phyloP scores from a whole-genome alignment of 805 yeast genomes.

The Jamesozyma gamospora region DNA sequence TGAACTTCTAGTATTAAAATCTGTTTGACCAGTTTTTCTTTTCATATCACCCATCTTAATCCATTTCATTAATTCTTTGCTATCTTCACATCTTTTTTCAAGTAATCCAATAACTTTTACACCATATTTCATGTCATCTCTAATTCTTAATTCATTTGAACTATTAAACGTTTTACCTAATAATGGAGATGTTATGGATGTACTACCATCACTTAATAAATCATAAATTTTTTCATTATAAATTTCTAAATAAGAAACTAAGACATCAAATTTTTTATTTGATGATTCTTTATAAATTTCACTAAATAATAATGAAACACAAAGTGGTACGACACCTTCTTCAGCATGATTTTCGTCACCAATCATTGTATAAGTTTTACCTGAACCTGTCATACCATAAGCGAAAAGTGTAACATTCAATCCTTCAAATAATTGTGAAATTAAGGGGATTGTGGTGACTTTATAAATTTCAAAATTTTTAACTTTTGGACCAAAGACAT shows the following conservation, averaged over 20 bases:
- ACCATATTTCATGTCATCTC: conserved; percentile 69
- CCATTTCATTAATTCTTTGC: conserved; percentile 49
- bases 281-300: conserved; percentile 28
- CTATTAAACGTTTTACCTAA: conserved; percentile 3
- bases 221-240: conserved; percentile 84
- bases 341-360: conserved; percentile 33
- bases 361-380: conserved; percentile 81
- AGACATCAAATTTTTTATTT: conserved; percentile 35
- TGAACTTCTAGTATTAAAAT: conserved; percentile 77
- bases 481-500: conserved; percentile 44
- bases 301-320: conserved; percentile 43
- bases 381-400: conserved; percentile 91
- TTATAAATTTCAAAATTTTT: conserved; percentile 52
- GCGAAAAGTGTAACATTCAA: conserved; percentile 87
- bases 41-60: conserved; percentile 62
- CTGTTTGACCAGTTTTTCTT: conserved; percentile 80
- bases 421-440: conserved; percentile 52
- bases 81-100: conserved; percentile 46
- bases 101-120: conserved; percentile 66
- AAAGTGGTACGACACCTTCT: conserved; percentile 64
- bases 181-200: conserved; percentile 1
- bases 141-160: conserved; percentile 49
- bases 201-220: conserved; percentile 34
- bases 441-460: conserved; percentile 43
- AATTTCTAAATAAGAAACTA: conserved; percentile 71